Conservation (phyloP, 83 land plant species). For the Thuja plicata region DNA sequence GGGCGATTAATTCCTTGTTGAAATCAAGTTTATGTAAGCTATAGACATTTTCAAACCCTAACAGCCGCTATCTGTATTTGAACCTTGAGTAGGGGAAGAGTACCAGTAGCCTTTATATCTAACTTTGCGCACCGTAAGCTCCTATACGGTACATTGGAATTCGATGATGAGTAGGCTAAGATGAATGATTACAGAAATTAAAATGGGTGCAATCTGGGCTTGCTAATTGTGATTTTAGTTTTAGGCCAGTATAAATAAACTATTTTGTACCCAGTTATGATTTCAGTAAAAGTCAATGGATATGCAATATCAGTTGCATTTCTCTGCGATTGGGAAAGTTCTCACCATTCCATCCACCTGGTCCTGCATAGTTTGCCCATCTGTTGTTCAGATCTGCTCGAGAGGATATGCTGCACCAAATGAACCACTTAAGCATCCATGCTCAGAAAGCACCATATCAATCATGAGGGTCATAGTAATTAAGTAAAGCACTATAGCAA, state of each 20-base stretch:
- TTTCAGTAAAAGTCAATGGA: neutral
- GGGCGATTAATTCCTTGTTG: neutral
- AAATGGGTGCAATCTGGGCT: neutral
- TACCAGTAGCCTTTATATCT: too few relatives aligned
- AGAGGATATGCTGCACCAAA: constrained; percentile 36
- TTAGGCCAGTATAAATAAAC: neutral
- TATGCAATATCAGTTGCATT: neutral
- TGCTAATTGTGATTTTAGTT: neutral
- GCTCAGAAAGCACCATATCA: neutral
- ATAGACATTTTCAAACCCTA: neutral
- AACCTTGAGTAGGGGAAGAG: neutral
- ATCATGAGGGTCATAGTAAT: neutral
- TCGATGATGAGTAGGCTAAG: neutral
- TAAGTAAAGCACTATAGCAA: neutral
- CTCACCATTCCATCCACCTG: constrained; percentile 83
- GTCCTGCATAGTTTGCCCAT: constrained; percentile 63
- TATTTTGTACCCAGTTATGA: neutral
- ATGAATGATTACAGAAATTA: neutral
- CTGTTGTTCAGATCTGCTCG: constrained; percentile 50
- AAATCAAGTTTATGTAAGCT: neutral
- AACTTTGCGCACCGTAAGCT: too few relatives aligned
- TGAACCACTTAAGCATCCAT: neutral
- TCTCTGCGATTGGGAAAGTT: neutral
- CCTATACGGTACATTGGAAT: too few relatives aligned
- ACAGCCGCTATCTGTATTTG: neutral